phyloP scores from a whole-genome alignment of 2,329 filamentous ascomycete genomes.

The Penicillium sp. region DNA sequence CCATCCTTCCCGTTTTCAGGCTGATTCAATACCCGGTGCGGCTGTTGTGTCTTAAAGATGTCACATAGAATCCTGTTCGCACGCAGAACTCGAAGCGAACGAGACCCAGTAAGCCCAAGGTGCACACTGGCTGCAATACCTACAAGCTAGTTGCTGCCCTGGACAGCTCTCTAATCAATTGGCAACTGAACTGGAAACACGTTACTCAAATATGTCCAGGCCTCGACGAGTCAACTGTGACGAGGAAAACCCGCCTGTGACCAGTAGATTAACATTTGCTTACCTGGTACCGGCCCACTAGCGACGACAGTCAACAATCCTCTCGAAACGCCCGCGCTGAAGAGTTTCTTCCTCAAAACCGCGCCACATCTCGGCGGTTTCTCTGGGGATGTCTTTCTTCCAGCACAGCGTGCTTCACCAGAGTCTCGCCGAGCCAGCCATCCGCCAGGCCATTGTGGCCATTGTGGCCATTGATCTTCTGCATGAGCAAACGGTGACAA shows the following conservation, averaged over 20 bases:
- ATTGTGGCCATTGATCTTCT: conserved; percentile 67
- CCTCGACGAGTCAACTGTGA: conserved; percentile 64
- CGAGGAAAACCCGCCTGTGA: conserved; percentile 62
- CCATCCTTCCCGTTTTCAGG: too few species aligned
- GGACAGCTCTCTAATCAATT: not conserved
- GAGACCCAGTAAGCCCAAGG: conserved; percentile 8
- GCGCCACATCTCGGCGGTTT: conserved; percentile 66
- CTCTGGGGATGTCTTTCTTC: conserved; percentile 65
- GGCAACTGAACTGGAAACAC: not conserved
- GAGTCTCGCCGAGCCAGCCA: conserved; percentile 62
- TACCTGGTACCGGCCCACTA: not conserved
- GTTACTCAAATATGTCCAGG: conserved; percentile 11
- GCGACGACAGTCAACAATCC: conserved; percentile 1
- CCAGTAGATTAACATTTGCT: conserved; percentile 50
- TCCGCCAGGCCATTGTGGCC: conserved; percentile 66
- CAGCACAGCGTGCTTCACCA: conserved; percentile 63
- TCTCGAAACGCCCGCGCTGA: conserved; percentile 16
- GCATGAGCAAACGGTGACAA: conserved; percentile 54
- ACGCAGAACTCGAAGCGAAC: not conserved
- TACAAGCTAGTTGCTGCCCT: conserved; percentile 61
- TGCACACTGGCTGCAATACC: conserved; percentile 61
- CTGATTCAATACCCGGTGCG: too few species aligned
- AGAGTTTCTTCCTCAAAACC: conserved; percentile 57
- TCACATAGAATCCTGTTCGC: not conserved
- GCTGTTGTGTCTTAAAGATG: not conserved